These are phyloP conservation scores for Coleophoma eucalyptorum DNA, from an alignment of 2,329 filamentous ascomycete species.

Conservation along the genomic window DNA sequence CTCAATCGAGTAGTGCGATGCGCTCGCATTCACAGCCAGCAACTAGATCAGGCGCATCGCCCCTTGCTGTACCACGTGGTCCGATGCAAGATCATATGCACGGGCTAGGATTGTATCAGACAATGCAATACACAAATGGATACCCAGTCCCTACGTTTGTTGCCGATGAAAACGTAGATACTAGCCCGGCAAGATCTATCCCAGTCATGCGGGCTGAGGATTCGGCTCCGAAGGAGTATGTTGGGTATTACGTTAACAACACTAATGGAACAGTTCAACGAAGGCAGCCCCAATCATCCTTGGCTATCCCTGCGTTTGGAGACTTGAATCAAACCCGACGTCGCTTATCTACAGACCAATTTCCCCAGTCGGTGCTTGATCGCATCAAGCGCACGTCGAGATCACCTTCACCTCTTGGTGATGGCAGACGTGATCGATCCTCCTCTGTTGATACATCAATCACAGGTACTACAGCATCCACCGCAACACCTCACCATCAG, in stretches of 20 bases:
- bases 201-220: slow-evolving; percentile 21
- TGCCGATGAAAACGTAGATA: slow-evolving; percentile 40
- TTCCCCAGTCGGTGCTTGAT: slow-evolving; percentile 28
- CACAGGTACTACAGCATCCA: slow-evolving; percentile 14
- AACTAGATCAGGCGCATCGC: slow-evolving; percentile 32
- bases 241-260: slow-evolving; percentile 18
- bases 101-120: slow-evolving; percentile 27
- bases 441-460: slow-evolving; percentile 22
- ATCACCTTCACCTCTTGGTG: slow-evolving; percentile 29
- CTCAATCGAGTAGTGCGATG: slow-evolving; percentile 49
- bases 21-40: slow-evolving; percentile 66
- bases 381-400: slow-evolving; percentile 25
- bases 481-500: slow-evolving; percentile 6
- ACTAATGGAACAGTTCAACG: slow-evolving; percentile 11
- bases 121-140: slow-evolving; percentile 36
- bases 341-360: slow-evolving; percentile 26
- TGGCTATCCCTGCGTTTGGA: slow-evolving; percentile 26
- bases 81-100: slow-evolving; percentile 28
- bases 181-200: slow-evolving; percentile 4
- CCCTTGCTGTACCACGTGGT: slow-evolving; percentile 30
- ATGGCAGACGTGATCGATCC: slow-evolving; percentile 19
- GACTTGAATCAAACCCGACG: slow-evolving; percentile 21
- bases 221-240: not conserved
- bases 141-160: slow-evolving; percentile 51
- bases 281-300: slow-evolving; percentile 14